Evolutionary conservation across 805 yeast species (phyloP).

Genomic region (Komagataella pseudopastoris): DNA sequence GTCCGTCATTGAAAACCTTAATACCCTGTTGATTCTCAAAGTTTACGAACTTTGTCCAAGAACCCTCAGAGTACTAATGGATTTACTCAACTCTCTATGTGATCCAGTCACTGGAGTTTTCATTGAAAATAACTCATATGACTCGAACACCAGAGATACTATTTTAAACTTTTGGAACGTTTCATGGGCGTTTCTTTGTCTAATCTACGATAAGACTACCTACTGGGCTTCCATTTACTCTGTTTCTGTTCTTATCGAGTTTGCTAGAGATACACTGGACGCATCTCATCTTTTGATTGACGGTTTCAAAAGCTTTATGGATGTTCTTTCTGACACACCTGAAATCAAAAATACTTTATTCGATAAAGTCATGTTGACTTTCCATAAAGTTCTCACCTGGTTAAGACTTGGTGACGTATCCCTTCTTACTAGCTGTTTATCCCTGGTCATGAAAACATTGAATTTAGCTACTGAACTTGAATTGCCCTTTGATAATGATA

Average conservation of each 20-base stretch:
- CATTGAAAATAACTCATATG: conserved; percentile 2
- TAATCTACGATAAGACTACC: conserved; percentile 54
- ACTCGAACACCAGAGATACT: conserved; percentile 13
- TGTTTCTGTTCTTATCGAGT: conserved; percentile 50
- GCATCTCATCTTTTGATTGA: conserved; percentile 56
- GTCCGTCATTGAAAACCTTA: conserved; percentile 33
- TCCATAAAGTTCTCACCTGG: conserved; percentile 65
- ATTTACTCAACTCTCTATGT: conserved; percentile 45
- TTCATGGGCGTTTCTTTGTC: conserved; percentile 61
- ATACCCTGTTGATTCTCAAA: conserved; percentile 28
- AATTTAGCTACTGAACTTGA: conserved; percentile 46
- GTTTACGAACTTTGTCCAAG: conserved; percentile 66
- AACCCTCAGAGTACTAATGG: conserved; percentile 63
- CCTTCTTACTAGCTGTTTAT: conserved; percentile 59
- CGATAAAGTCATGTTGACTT: conserved; percentile 42
- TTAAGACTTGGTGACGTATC: conserved; percentile 71
- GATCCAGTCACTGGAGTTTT: conserved; percentile 56
- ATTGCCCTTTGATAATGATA: conserved; percentile 34
- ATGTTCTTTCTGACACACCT: conserved; percentile 11
- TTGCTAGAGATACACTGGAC: conserved; percentile 79
- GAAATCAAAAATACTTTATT: conserved; percentile 23
- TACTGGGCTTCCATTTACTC: conserved; percentile 62
- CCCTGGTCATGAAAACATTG: conserved; percentile 49
- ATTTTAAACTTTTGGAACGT: conserved; percentile 40
- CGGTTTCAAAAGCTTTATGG: conserved; percentile 40